Evolutionary conservation across 495 filamentous ascomycete species (phyloP), one percentile per base, ranked within the genome.

Genomic region (Aspergillus steynii): DNA sequence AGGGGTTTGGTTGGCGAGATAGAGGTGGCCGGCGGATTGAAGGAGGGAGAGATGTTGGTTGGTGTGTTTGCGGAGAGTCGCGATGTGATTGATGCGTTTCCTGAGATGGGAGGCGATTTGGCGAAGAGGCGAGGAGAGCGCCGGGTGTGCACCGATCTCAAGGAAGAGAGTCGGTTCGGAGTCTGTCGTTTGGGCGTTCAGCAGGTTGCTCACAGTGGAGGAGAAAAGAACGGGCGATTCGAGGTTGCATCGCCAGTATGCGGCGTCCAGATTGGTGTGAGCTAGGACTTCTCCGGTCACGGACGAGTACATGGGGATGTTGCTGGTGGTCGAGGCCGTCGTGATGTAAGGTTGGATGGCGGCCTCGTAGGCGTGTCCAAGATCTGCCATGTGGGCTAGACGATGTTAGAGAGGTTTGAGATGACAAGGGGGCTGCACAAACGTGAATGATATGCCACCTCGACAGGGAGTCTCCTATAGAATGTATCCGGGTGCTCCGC

Each of bases 391-490:
- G 29, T 68, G 60, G 55, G 56, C 0, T 74, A 67, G 1, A 61
- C 59, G 0, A 46, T 54, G n/a, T n/a, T 51, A 62, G 78, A 34
- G 34, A 2, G 3, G 2, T 3, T 15, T 12, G 25, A 37, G 29
- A 31, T 29, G 2, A 14, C 3, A 32, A 14, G 70, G 42, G 53
- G 45, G 31, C 64, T 56, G 9, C 65, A 65, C 63, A 66, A 55
- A 78, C 74, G 65, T 25, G 81, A 83, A 61, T 83, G 82, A 60
- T 81, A 84, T 1, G 81, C 81, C 29, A 65, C 69, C 10, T 78
- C 64, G 2, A 83, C 77, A 26, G 68, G 65, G 1, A 83, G 55
- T 14, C 62, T 27, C 56, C 68, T 7, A 69, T 71, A 27, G 56
- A 71, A 56, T 25, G 51, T 31, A 34, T 68, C 61, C 2, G 70